phyloP scores from a whole-genome alignment of 164 flowering plant species.

The Aristolochia californica region DNA sequence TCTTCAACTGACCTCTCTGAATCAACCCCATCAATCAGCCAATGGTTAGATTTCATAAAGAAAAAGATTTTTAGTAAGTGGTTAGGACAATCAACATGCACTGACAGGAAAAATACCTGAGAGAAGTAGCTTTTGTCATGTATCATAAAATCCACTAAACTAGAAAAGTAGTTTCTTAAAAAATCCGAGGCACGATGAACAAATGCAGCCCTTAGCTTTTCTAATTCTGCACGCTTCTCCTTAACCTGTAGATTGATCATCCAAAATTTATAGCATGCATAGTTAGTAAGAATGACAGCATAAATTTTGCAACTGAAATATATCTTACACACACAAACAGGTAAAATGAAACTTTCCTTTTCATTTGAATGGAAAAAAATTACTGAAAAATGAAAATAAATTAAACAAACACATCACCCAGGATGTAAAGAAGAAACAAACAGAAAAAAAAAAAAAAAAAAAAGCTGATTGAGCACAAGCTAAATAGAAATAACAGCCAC shows the following conservation, averaged over 20 bases:
- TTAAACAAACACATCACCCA: no score
- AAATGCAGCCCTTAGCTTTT: slow-evolving; percentile 65
- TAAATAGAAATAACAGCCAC: no score
- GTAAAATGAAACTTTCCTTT: no score
- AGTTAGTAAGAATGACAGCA: neutral
- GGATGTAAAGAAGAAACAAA: no score
- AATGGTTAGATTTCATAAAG: slow-evolving; percentile 4
- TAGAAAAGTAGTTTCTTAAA: slow-evolving; percentile 84
- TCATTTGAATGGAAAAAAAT: no score
- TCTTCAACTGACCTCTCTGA: slow-evolving; percentile 95
- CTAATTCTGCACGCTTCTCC: slow-evolving; percentile 89
- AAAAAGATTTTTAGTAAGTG: neutral
- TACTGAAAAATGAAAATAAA: no score
- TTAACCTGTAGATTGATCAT: slow-evolving; percentile 46
- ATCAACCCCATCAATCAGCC: slow-evolving; percentile 2
- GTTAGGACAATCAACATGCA: slow-evolving; percentile 3
- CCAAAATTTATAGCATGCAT: neutral
- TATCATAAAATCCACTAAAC: slow-evolving; percentile 98
- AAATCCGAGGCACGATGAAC: slow-evolving; percentile 95
- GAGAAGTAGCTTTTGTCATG: slow-evolving; percentile 96
- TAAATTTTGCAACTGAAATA: no score
- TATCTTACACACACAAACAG: no score
- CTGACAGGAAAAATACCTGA: slow-evolving; percentile 43
- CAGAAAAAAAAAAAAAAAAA: no score
- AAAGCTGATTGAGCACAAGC: no score